phyloP scores from a whole-genome alignment of 2,329 filamentous ascomycete species.

The Neopestalotiopsis clavispora region DNA sequence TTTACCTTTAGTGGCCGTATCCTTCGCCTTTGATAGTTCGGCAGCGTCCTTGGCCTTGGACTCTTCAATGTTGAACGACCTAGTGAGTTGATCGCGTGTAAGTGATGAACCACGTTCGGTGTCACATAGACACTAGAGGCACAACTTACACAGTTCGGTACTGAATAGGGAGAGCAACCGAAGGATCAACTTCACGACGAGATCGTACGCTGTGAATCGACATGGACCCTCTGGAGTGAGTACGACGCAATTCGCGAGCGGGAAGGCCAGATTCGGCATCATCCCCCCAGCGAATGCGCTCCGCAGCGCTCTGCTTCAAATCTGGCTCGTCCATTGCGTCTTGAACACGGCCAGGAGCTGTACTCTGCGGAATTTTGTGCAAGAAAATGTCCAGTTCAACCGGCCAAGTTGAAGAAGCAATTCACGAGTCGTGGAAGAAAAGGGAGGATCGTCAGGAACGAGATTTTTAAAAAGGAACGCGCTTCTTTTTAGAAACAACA shows the following conservation, averaged over 20 bases:
- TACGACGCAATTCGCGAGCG: conserved; percentile 29
- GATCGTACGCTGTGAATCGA: conserved; percentile 46
- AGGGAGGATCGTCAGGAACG: conserved; percentile 1
- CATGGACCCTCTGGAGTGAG: conserved; percentile 42
- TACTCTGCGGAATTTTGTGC: conserved; percentile 3
- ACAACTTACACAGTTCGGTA: conserved; percentile 56
- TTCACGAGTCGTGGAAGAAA: neutral
- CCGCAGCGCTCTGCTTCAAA: conserved; percentile 27
- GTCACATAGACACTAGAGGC: neutral
- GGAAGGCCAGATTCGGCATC: conserved; percentile 40
- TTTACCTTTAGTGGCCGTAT: conserved; percentile 43
- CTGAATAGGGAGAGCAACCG: conserved; percentile 53
- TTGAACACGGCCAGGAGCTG: neutral
- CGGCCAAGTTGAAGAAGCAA: neutral
- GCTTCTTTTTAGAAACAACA: neutral
- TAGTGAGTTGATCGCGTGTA: conserved; percentile 21
- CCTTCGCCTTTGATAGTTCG: conserved; percentile 45
- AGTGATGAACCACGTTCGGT: too few species aligned
- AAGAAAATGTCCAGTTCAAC: neutral
- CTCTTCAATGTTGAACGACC: conserved; percentile 62
- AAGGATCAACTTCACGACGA: conserved; percentile 44
- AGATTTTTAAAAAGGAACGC: neutral
- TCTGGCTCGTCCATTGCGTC: conserved; percentile 31
- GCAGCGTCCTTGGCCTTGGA: conserved; percentile 50
- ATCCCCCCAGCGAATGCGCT: conserved; percentile 40